phyloP scores from a whole-genome alignment of 257 asterid species.

The Solanum paucissectum region DNA sequence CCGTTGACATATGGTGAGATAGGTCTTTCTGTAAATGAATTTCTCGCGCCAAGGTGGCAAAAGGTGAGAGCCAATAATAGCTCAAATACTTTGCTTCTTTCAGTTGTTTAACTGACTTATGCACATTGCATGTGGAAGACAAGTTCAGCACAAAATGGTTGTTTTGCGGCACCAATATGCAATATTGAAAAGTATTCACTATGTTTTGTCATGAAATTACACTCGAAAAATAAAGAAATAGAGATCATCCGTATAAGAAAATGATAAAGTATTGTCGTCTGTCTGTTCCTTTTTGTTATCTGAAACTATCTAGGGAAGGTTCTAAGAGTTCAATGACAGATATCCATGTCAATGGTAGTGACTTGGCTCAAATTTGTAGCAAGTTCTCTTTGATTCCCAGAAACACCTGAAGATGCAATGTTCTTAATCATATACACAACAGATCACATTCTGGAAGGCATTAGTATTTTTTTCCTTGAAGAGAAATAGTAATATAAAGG shows the following conservation, averaged over 20 bases:
- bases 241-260: neutral
- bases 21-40: conserved; percentile 56
- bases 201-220: neutral
- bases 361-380: neutral
- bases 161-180: neutral
- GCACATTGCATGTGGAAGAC: neutral
- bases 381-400: neutral
- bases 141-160: neutral
- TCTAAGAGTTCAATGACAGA: neutral
- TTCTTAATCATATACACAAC: neutral
- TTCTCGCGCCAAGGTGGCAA: conserved; percentile 64
- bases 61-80: conserved; percentile 21
- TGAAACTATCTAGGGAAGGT: neutral
- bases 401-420: neutral
- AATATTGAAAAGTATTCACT: neutral
- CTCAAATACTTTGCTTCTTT: neutral
- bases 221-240: neutral
- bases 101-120: neutral
- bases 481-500: neutral
- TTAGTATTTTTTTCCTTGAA: neutral
- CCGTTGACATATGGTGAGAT: conserved; percentile 66
- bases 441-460: neutral
- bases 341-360: neutral
- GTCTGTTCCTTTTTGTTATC: neutral
- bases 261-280: neutral